These are phyloP conservation scores for Xanthoconium purpureum DNA, from an alignment of 768 basidiomycete species.

Conservation along the genomic window DNA sequence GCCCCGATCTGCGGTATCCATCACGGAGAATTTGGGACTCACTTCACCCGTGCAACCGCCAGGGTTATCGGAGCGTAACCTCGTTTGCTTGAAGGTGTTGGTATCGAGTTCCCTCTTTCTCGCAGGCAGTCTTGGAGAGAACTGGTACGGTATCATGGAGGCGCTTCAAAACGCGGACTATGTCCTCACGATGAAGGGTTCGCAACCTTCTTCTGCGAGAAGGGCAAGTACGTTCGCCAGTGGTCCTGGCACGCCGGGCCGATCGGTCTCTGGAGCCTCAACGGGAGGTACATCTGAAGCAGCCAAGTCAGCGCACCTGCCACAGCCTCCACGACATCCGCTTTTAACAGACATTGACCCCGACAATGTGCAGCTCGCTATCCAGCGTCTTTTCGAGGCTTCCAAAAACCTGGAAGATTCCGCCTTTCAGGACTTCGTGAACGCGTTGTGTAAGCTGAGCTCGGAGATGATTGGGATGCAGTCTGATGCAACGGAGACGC, in stretches of 20 bases:
- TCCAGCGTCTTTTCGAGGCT: slow-evolving; percentile 84
- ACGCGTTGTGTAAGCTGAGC: slow-evolving; percentile 80
- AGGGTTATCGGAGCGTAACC: slow-evolving; percentile 81
- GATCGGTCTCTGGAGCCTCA: slow-evolving; percentile 37
- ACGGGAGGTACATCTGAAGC: slow-evolving; percentile 8
- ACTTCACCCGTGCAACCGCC: slow-evolving; percentile 54
- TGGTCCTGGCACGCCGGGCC: slow-evolving; percentile 35
- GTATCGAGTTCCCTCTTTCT: slow-evolving; percentile 76
- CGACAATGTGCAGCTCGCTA: slow-evolving; percentile 67
- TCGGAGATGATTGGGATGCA: slow-evolving; percentile 93
- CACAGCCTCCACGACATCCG: slow-evolving; percentile 46
- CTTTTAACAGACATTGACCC: slow-evolving; percentile 71
- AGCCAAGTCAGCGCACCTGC: slow-evolving; percentile 16
- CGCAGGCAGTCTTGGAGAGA: slow-evolving; percentile 81
- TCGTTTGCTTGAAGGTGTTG: slow-evolving; percentile 85
- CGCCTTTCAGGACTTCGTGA: slow-evolving; percentile 76
- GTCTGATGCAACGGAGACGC: slow-evolving; percentile 36
- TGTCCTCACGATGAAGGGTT: slow-evolving; percentile 68
- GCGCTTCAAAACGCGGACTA: slow-evolving; percentile 94
- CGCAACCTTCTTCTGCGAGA: slow-evolving; percentile 28
- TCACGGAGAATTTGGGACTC: slow-evolving; percentile 70
- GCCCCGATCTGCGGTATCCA: slow-evolving; percentile 52
- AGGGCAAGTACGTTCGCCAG: slow-evolving; percentile 35
- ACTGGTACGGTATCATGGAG: slow-evolving; percentile 91
- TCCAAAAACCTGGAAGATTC: slow-evolving; percentile 79